Conservation (phyloP, 768 basidiomycete genomes). For the Panaeolus papilionaceus region DNA sequence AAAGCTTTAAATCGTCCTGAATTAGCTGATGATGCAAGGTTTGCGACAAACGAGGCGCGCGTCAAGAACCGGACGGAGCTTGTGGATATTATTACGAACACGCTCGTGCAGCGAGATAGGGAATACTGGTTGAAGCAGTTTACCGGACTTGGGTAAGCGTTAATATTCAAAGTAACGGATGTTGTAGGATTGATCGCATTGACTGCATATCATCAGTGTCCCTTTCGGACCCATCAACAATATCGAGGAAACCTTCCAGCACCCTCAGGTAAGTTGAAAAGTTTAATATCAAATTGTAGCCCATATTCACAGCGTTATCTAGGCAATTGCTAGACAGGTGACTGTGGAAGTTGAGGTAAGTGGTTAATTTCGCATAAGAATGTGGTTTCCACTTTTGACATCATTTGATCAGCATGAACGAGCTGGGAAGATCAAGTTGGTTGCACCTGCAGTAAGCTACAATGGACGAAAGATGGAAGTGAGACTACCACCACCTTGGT, state of each 20-base stretch:
- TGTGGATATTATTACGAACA: conserved; percentile 67
- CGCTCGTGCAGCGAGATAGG: conserved; percentile 60
- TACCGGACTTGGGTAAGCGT: conserved; percentile 77
- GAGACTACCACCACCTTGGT: conserved; percentile 81
- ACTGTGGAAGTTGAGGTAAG: conserved; percentile 81
- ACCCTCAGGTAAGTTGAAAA: conserved; percentile 61
- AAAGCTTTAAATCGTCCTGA: conserved; percentile 67
- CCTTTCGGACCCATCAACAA: conserved; percentile 94
- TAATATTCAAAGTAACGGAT: neutral
- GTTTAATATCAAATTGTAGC: conserved; percentile 16
- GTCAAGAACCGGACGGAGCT: conserved; percentile 80
- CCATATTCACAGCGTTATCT: conserved; percentile 27
- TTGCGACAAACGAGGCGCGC: conserved; percentile 74
- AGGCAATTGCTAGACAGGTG: conserved; percentile 78
- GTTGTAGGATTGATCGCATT: neutral
- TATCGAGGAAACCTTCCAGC: conserved; percentile 86
- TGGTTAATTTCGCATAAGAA: conserved; percentile 20
- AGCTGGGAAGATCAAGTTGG: conserved; percentile 78
- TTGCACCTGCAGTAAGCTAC: conserved; percentile 82
- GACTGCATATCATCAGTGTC: conserved; percentile 49
- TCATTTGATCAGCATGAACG: conserved; percentile 62
- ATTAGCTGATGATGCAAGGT: conserved; percentile 66
- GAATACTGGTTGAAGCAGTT: conserved; percentile 80
- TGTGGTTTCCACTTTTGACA: conserved; percentile 8
- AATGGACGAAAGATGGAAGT: conserved; percentile 82